phyloP scores from a whole-genome alignment of 768 basidiomycete species.

The Scleroderma bovista region DNA sequence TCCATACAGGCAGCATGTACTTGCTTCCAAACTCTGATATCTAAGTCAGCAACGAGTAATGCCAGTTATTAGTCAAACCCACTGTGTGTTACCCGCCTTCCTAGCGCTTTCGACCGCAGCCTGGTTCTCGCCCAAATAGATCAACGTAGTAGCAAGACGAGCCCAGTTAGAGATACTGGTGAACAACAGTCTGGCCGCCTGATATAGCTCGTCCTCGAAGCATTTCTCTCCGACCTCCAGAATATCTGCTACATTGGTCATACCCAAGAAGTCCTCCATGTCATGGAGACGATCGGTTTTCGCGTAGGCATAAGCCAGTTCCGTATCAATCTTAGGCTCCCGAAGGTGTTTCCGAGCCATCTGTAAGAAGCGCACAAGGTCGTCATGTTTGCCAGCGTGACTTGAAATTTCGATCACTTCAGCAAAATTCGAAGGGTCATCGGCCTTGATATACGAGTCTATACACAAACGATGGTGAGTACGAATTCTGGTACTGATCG shows the following conservation, averaged over 20 bases:
- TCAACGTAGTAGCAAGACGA: conserved; percentile 92
- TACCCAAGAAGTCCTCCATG: conserved; percentile 98
- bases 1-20: conserved; percentile 98
- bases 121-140: conserved; percentile 97
- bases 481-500: background rate
- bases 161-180: conserved; percentile 99
- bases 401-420: conserved; percentile 96
- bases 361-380: conserved; percentile 94
- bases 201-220: conserved; percentile 96
- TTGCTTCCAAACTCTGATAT: conserved; percentile 94
- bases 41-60: conserved; percentile 6
- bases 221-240: conserved; percentile 98
- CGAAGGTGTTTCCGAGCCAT: conserved; percentile 97
- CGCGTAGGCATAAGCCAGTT: conserved; percentile 96
- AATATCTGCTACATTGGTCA: conserved; percentile 98
- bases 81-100: conserved; percentile 99
- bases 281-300: conserved; percentile 97
- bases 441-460: conserved; percentile 98
- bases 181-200: conserved; percentile 94
- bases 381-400: conserved; percentile 87
- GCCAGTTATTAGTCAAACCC: conserved; percentile 22
- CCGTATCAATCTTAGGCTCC: conserved; percentile 97
- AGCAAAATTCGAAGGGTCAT: conserved; percentile 87
- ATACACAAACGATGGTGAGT: conserved; percentile 3
- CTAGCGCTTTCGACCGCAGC: conserved; percentile 98